Evolutionary conservation across 2,329 filamentous ascomycete species (phyloP), one percentile per base, ranked within the genome.

Genomic region (Ilyonectria mors-panacis): DNA sequence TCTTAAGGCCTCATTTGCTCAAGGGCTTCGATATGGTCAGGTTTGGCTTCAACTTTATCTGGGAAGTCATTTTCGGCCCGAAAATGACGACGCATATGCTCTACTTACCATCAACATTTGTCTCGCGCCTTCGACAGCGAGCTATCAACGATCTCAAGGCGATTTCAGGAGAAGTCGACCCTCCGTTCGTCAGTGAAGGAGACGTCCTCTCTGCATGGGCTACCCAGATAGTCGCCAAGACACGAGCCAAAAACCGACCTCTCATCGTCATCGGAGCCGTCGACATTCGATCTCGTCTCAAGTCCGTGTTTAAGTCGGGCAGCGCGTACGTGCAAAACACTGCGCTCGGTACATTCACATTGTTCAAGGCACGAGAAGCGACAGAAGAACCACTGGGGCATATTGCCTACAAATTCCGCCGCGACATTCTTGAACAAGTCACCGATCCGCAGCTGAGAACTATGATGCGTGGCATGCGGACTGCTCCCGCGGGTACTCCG

Each of bases 121-220:
- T 65, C 37, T 23, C 42, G 12, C 39, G 28, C 9, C 50, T 59
- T 17, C 56, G 50, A 6, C 56, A 60, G 10, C 17, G 28, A 1
- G 62, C 56, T 7, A 15, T 47, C 8, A n/a, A 60, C 10, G 50
- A 65, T 5, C 62, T 65, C 6, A 55, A 56, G 5, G 23, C 56
- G 1, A 19, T 58, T 42, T 59, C 62, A 13, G 42, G 51, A n/a
- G 30, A 19, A 7, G 28, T 26, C 6, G 56, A 65, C 1, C 35
- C 48, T 6, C 23, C 48, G 12, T 65, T 65, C n/a, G 12, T 65
- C n/a, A 65, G 56, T 8, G 62, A 65, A 21, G 62, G 62, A 4
- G 62, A 65, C 15, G 62, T 55, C 6, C 26, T 65, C 6, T 55
- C 48, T 4, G 62, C 48, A 6, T 65, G 62, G 62, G 62, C 62